These are phyloP conservation scores for Puccinia horiana DNA, from an alignment of 1,284 basidiomycete genomes.

Conservation along the genomic window DNA sequence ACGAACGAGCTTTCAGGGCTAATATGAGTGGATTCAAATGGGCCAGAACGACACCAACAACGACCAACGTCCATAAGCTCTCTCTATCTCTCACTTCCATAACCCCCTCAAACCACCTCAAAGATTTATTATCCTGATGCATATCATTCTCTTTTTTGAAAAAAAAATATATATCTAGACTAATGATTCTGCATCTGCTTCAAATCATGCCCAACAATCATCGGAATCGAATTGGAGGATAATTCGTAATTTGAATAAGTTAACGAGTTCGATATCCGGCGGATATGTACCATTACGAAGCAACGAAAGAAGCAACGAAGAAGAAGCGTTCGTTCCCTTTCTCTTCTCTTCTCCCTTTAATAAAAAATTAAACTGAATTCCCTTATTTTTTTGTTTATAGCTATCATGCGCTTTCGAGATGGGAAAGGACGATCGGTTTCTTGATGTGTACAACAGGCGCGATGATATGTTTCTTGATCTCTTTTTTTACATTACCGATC, in stretches of 20 bases:
- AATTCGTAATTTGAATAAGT: no score
- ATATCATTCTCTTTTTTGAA: no score
- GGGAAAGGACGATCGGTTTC: constrained; percentile 95
- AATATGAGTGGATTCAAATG: constrained; percentile 38
- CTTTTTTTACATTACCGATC: constrained; percentile 76
- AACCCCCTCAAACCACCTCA: no score
- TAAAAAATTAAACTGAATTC: no score
- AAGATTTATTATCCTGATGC: no score
- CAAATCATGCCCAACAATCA: no score
- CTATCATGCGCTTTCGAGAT: constrained; percentile 78
- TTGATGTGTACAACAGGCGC: constrained; percentile 85
- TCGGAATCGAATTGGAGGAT: no score
- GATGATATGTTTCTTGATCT: constrained; percentile 89
- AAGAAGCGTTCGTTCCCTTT: constrained; percentile 73
- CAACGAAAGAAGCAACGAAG: constrained; percentile 81
- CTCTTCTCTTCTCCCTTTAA: not conserved
- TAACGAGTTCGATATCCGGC: constrained; percentile 62
- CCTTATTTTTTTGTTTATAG: constrained; percentile 25
- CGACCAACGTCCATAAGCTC: no score
- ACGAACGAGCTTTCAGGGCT: constrained; percentile 1
- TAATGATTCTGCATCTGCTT: constrained; percentile 54
- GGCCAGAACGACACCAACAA: no score
- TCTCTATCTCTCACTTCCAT: not conserved
- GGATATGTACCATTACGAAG: constrained; percentile 86
- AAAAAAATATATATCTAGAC: no score